Evolutionary conservation across 139 green algal genomes (phyloP).

Genomic region (Volvox africanus): DNA sequence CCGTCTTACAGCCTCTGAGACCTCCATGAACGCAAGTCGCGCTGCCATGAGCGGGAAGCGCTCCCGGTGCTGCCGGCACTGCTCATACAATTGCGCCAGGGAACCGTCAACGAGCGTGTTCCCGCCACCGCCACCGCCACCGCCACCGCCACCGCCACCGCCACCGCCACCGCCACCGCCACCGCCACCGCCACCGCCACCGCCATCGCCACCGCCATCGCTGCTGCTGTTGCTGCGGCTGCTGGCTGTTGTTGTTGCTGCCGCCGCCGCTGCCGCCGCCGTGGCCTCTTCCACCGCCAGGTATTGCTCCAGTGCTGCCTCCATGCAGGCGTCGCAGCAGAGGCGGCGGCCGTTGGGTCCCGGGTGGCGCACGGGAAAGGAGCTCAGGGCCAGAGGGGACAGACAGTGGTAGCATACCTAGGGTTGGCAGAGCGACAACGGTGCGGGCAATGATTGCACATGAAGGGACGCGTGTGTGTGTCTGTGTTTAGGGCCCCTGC

Average conservation of each 20-base stretch:
- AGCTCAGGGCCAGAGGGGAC: background rate
- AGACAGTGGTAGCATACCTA: constrained; percentile 51
- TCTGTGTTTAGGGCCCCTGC: too few species aligned
- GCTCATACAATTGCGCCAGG: constrained; percentile 16
- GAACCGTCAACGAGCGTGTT: background rate
- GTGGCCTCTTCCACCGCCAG: constrained; percentile 17
- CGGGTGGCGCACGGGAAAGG: background rate
- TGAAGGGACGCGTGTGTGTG: too few species aligned
- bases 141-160: too few species aligned
- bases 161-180: background rate
- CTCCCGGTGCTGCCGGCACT: constrained; percentile 1
- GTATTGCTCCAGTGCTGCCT: background rate
- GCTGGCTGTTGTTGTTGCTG: background rate
- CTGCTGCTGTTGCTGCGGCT: background rate
- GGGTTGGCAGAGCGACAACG: background rate
- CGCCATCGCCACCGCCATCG: background rate
- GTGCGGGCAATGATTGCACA: too few species aligned
- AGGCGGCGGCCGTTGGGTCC: constrained; percentile 16
- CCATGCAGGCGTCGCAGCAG: constrained; percentile 33
- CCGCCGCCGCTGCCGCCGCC: background rate
- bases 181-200: constrained; percentile 10
- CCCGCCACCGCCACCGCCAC: too few species aligned
- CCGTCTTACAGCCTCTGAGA: background rate
- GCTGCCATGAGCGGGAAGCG: constrained; percentile 44
- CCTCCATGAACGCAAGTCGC: constrained; percentile 20